Evolutionary conservation across 2,329 filamentous ascomycete genomes (phyloP), one percentile per base, ranked within the genome.

Genomic region (Monilinia fructicola): DNA sequence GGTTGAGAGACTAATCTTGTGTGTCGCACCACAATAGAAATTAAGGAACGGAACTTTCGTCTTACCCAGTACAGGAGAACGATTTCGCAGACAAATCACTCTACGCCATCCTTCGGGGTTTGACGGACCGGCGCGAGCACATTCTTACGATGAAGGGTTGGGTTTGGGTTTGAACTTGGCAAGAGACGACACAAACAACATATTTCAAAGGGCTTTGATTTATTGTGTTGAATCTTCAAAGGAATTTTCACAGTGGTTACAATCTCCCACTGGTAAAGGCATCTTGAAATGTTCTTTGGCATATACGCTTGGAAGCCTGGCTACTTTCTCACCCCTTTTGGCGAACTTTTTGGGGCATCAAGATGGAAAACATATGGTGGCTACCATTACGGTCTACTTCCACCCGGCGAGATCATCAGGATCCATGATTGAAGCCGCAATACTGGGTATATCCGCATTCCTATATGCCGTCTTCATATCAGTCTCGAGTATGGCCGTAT

Each of bases 351-450:
- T 97, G 21, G 94, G 94, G 84, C 69, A 89, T 70, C 90, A 93
- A 75, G 93, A 97, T 78, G 92, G 92, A 61, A 97, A 97, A 76
- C 94, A 97, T 78, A 89, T 97, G 75, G 92, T 97, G 62, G 93
- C 93, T 42, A 97, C 94, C 2, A 87, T 97, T 67, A 96, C 92
- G 0, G 93, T 97, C 14, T 98, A 97, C 75, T 98, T 97, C 74
- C 93, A 97, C 77, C 93, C 94, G 5, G 91, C 92, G 7, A 84
- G 94, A 67, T 92, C 92, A 23, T 86, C 89, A 35, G 94, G 94
- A 0, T 95, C 91, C 71, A 97, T 97, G 92, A 85, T 92, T 67
- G 91, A 97, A 78, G 93, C 93, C 3, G 85, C 90, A 14, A 79
- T 93, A 44, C 87, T 95, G 67, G 91, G 92, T 7, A 79, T 91